phyloP scores from a whole-genome alignment of 345 rosid genomes.

The Linum trigynum region DNA sequence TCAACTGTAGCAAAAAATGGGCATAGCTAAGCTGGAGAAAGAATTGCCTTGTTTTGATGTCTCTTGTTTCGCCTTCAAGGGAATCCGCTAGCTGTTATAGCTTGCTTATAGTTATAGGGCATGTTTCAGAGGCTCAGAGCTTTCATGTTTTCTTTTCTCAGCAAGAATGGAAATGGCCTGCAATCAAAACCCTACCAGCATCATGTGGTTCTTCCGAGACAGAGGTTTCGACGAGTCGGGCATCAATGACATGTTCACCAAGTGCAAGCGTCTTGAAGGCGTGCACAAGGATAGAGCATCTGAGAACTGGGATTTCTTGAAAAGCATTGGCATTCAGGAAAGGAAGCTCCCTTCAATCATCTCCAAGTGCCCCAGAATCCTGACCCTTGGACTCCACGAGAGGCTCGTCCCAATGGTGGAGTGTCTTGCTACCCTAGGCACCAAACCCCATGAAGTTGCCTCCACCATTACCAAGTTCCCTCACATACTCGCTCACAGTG shows the following conservation, averaged over 20 bases:
- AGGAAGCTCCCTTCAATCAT: constrained; percentile 56
- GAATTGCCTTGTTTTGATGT: background rate
- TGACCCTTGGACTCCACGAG: constrained; percentile 45
- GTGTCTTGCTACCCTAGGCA: constrained; percentile 45
- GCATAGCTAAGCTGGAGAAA: background rate
- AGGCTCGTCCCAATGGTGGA: constrained; percentile 65
- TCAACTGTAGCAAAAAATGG: background rate
- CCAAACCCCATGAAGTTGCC: constrained; percentile 49
- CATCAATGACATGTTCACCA: constrained; percentile 44
- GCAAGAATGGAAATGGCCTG: constrained; percentile 39
- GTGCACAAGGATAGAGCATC: constrained; percentile 48
- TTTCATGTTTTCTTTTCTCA: constrained; percentile 8
- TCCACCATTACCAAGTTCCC: constrained; percentile 62
- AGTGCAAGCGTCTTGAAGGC: constrained; percentile 58
- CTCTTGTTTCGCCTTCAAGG: background rate
- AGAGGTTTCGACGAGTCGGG: constrained; percentile 53
- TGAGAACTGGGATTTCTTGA: constrained; percentile 60
- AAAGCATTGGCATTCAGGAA: constrained; percentile 53
- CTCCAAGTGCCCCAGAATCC: constrained; percentile 68
- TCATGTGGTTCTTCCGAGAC: constrained; percentile 56
- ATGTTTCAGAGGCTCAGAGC: constrained; percentile 4
- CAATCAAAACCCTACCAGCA: constrained; percentile 34
- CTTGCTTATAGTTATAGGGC: constrained; percentile 6
- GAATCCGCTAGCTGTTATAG: background rate
- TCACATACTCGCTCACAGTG: constrained; percentile 63